A percentile compares a stretch with the other conserved stretches of the same genome.
Evolutionary conservation across 495 filamentous ascomycete species (phyloP).

Genomic region (Daldinia decipiens): DNA sequence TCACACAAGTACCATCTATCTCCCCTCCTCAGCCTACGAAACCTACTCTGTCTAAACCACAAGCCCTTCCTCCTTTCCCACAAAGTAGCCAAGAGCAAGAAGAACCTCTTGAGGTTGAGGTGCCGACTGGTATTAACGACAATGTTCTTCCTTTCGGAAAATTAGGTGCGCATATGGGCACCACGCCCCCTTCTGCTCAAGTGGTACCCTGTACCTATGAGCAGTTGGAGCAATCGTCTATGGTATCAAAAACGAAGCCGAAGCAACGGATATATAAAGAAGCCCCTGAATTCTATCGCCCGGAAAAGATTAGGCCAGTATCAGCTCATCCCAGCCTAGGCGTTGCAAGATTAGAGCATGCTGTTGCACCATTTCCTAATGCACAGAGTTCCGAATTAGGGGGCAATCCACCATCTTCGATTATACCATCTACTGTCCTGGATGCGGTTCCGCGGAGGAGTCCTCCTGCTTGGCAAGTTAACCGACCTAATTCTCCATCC

Average conservation of each 20-base stretch:
- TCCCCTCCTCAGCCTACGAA: constrained; percentile 37
- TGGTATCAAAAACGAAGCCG: not conserved
- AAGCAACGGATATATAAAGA: constrained; percentile 30
- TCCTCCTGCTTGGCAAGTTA: not conserved
- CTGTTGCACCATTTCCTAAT: not conserved
- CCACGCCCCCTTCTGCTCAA: constrained; percentile 57
- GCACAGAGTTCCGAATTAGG: constrained; percentile 27
- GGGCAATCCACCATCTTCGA: constrained; percentile 29
- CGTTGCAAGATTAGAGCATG: not conserved
- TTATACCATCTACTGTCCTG: constrained; percentile 45
- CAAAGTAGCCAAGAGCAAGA: constrained; percentile 55
- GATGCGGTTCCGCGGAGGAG: not conserved
- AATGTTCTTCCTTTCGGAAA: constrained; percentile 38
- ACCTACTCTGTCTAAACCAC: constrained; percentile 2
- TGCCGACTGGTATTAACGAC: constrained; percentile 61
- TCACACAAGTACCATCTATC: constrained; percentile 37
- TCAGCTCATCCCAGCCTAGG: constrained; percentile 15
- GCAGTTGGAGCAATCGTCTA: constrained; percentile 22
- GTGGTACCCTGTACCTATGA: constrained; percentile 52
- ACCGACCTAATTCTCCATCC: not conserved
- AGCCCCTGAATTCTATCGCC: constrained; percentile 31
- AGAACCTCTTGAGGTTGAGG: constrained; percentile 64
- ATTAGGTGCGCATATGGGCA: constrained; percentile 21
- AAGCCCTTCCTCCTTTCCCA: constrained; percentile 34
- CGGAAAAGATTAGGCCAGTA: constrained; percentile 4